Base-by-base conservation (phyloP, 176 grass and related monocot species). In the Avena eriantha region DNA sequence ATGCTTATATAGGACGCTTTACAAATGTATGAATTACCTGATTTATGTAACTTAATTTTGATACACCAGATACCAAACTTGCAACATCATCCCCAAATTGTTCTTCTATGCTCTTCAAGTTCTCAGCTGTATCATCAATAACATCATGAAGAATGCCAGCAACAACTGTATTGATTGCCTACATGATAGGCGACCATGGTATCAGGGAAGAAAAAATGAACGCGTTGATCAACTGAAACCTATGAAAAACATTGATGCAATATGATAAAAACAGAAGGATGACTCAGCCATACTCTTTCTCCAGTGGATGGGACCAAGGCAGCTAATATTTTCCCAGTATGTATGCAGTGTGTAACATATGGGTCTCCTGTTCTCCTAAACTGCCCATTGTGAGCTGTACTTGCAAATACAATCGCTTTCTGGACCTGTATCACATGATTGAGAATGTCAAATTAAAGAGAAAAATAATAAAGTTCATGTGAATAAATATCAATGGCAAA, bases 41-140 rank as follows among this genome's bases (percentile, higher is more conserved):
- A 80, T 98, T 98, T 94, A 98, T 92, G 84, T 94, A 96, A 81
- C 97, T 98, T 85, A 98, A 81, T 84, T 98, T 98, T 87, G 97
- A 98, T 80, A 98, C 93, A 83, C 92, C 87, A 76, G 92, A 95
- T 58, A 98, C 94, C 77, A 98, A 88, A 84, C 80, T 71, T 54
- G 93, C 90, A 75, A 98, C 93, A 90, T 98, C 94, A 84, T 90
- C 82, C 66, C 90, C 97, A 91, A 98, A 98, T 84, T 94, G 86
- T 84, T 89, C 84, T 84, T 88, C 84, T 88, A 98, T 90, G 41
- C 78, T 93, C 74, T 91, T 94, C 43, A 98, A 84, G 39, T 86
- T 96, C 92, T 95, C 92, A 31, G 91, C 48, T 70, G 97, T 98
- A 85, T 98, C 93, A 91, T 94, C 90, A 84, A 96, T 84, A 54